Base-by-base conservation (phyloP, 345 rosid genomes). In the Corymbia maculata region DNA sequence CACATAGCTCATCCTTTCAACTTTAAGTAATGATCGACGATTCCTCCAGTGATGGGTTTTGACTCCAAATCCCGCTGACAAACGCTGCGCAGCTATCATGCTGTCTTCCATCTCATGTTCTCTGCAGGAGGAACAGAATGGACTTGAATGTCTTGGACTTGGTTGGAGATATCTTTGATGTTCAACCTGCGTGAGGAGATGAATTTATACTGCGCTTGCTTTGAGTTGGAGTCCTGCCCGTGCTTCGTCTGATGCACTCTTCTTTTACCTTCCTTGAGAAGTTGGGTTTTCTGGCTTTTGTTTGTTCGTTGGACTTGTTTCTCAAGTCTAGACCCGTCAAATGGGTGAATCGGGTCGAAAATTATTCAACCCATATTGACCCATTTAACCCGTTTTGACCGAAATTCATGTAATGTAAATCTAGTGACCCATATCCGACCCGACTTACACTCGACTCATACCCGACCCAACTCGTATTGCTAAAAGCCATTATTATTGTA, bases 41-140 rank as follows among this genome's bases (percentile, higher is more conserved):
- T n/a, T 87, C 53, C 88, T 36, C 42, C 15, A 15, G 52, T 6
- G 75, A 64, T 9, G 6, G 13, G 80, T 0, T 70, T 70, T 13
- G 47, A 19, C 80, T 32, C 0, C 47, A 36, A 0, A 32, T 15
- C 79, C 44, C 0, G 79, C 44, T 8, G 79, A 21, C 44, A 15
- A 68, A 1, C 36, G 44, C 79, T 1, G 79, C 0, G 0, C 61
- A 55, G 61, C 61, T 55, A 0, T 55, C 9, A 6, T 0, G 0
- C 79, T 7, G 24, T 32, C 80, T 70, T 70, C 80, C 47, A 70
- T 70, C 80, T 32, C 80, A 6, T 9, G 45, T 17, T 32, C 80
- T 6, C 80, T 70, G 80, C 80, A 17, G 7, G 24, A 70, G 47
- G 32, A 36, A 9, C 79, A 8, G 44, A 8, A 44, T 16, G 79